These are phyloP conservation scores for Yamadazyma scolyti DNA, from an alignment of 805 yeast genomes.

Conservation along the genomic window DNA sequence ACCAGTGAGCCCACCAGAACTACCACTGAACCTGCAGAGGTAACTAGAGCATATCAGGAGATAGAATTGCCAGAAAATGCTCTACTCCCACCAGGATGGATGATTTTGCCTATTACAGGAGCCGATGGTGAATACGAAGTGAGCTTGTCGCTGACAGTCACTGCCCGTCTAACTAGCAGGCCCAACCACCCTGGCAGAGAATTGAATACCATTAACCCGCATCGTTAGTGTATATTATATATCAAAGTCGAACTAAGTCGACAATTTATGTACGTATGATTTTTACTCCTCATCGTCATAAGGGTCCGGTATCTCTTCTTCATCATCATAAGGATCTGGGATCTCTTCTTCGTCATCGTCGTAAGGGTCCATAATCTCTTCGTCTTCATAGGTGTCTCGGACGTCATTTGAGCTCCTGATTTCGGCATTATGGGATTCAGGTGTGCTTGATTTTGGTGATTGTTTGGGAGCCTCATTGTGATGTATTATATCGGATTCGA, in stretches of 20 bases:
- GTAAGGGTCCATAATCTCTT: slow-evolving; percentile 3
- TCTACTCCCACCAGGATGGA: slow-evolving; percentile 28
- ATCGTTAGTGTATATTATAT: slow-evolving; percentile 1
- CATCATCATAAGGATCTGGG: slow-evolving; percentile 3
- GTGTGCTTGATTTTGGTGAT: neutral
- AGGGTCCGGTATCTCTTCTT: slow-evolving; percentile 1
- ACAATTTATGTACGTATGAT: too few relatives aligned
- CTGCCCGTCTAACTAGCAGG: slow-evolving; percentile 14
- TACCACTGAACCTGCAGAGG: slow-evolving; percentile 1
- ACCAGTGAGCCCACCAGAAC: slow-evolving; percentile 5
- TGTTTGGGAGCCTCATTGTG: neutral
- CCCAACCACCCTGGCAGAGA: slow-evolving; percentile 9
- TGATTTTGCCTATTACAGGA: slow-evolving; percentile 20
- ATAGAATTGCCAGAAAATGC: slow-evolving; percentile 22
- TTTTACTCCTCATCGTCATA: slow-evolving; percentile 3
- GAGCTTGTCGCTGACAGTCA: slow-evolving; percentile 13
- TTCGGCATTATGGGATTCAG: neutral
- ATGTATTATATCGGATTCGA: neutral
- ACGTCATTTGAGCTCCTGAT: slow-evolving; percentile 1
- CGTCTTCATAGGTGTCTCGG: neutral
- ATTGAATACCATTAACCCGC: slow-evolving; percentile 11
- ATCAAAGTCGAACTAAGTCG: slow-evolving; percentile 4
- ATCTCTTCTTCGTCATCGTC: slow-evolving; percentile 3
- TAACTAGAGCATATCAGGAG: slow-evolving; percentile 13
- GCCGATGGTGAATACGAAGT: slow-evolving; percentile 14